These are phyloP conservation scores for Biscogniauxia mediterranea DNA, from an alignment of 2,329 filamentous ascomycete species.

Conservation along the genomic window DNA sequence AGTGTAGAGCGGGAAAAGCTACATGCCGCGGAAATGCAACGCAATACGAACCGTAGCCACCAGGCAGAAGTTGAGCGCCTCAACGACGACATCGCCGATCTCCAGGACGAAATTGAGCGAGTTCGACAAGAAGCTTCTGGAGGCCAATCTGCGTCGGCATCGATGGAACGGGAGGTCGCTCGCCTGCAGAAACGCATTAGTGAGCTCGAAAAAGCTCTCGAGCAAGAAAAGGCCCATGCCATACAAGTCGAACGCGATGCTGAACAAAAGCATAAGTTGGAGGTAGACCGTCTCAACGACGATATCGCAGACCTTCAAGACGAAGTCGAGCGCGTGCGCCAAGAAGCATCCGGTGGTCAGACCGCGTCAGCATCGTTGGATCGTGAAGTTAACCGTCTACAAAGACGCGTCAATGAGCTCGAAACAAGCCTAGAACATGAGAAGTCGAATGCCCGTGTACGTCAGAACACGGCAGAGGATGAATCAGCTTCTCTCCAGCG, in stretches of 20 bases:
- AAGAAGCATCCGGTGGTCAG: slow-evolving; percentile 23
- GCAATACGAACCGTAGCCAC: slow-evolving; percentile 53
- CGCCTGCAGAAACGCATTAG: slow-evolving; percentile 44
- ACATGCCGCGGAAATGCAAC: slow-evolving; percentile 63
- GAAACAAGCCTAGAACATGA: slow-evolving; percentile 40
- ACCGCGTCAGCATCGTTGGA: slow-evolving; percentile 23
- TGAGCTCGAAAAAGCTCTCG: slow-evolving; percentile 40
- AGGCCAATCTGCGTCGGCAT: slow-evolving; percentile 53
- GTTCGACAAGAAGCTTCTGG: slow-evolving; percentile 62
- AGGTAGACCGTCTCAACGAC: slow-evolving; percentile 47
- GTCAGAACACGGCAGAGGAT: slow-evolving; percentile 63
- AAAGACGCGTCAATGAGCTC: slow-evolving; percentile 23
- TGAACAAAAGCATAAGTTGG: slow-evolving; percentile 49
- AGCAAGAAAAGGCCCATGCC: slow-evolving; percentile 62
- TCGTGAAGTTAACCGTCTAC: slow-evolving; percentile 21
- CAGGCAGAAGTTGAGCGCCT: slow-evolving; percentile 51
- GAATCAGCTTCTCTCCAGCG: slow-evolving; percentile 66
- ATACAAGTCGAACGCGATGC: slow-evolving; percentile 59
- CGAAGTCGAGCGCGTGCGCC: slow-evolving; percentile 36
- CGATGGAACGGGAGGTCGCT: slow-evolving; percentile 62
- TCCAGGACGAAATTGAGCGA: slow-evolving; percentile 55
- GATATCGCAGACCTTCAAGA: slow-evolving; percentile 48
- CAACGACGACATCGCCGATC: slow-evolving; percentile 52
- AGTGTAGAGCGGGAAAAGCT: slow-evolving; percentile 54
- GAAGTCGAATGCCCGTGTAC: slow-evolving; percentile 66